These are phyloP conservation scores for Phyllosticta paracitricarpa DNA, from an alignment of 2,329 filamentous ascomycete genomes.

Conservation along the genomic window DNA sequence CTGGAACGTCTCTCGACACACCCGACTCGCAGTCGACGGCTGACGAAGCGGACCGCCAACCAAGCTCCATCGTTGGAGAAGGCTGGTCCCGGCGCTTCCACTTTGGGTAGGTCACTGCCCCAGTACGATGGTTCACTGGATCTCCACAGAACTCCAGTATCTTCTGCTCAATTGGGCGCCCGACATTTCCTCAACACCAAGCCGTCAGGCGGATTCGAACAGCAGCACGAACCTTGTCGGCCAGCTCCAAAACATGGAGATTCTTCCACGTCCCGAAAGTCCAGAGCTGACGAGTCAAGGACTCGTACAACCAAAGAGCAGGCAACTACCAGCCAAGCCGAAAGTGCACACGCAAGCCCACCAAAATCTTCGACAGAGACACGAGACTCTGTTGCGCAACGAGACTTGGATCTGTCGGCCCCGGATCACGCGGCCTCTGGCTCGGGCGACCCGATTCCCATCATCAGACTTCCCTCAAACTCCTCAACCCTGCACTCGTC, in stretches of 20 bases:
- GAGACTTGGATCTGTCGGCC: neutral
- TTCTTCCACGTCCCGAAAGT: neutral
- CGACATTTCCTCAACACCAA: too few relatives aligned
- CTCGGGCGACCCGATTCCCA: neutral
- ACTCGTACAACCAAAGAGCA: neutral
- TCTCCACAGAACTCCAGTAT: neutral
- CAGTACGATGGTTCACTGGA: neutral
- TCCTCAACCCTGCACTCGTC: neutral
- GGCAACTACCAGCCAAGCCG: neutral
- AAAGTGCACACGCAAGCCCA: neutral
- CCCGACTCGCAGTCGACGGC: neutral
- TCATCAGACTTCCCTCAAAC: conserved; percentile 4
- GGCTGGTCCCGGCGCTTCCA: neutral
- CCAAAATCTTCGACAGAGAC: neutral
- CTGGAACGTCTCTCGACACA: neutral
- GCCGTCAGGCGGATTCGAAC: neutral
- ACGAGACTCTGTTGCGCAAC: conserved; percentile 3
- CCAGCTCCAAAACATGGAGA: neutral
- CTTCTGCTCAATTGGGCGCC: neutral
- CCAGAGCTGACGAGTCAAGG: neutral
- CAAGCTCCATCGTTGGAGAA: neutral
- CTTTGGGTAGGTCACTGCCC: neutral
- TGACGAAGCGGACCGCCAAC: neutral
- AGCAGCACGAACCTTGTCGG: neutral
- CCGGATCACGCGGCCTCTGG: neutral